phyloP scores from a whole-genome alignment of 2,329 filamentous ascomycete species.

The Nigrospora osmanthi region DNA sequence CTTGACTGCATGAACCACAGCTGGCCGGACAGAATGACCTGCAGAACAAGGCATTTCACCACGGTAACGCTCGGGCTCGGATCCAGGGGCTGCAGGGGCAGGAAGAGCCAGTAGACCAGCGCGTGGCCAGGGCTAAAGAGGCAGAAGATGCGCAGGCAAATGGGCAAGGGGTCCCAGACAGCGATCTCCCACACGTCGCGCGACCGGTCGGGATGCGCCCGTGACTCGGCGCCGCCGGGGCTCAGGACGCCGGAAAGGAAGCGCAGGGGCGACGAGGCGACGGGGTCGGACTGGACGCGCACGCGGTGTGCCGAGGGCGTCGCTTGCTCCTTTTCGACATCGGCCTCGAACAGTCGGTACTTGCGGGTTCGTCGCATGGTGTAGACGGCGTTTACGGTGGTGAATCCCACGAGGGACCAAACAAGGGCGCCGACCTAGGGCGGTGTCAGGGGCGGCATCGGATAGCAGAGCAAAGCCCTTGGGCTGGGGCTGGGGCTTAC shows the following conservation, averaged over 20 bases:
- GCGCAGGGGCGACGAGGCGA: constrained; percentile 69
- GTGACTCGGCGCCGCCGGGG: constrained; percentile 65
- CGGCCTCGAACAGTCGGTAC: constrained; percentile 86
- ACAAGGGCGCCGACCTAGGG: constrained; percentile 60
- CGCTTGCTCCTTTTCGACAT: constrained; percentile 65
- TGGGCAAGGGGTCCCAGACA: constrained; percentile 86
- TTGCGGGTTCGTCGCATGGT: constrained; percentile 74
- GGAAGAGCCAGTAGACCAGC: constrained; percentile 80
- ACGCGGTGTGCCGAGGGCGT: constrained; percentile 88
- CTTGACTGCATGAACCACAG: constrained; percentile 64
- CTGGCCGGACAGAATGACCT: constrained; percentile 67
- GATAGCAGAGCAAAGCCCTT: constrained; percentile 7
- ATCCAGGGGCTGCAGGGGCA: constrained; percentile 71
- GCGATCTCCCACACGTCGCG: constrained; percentile 92
- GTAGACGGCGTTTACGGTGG: constrained; percentile 70
- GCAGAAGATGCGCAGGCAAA: constrained; percentile 76
- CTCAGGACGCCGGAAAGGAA: constrained; percentile 63
- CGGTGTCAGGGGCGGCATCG: constrained; percentile 6
- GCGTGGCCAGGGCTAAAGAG: constrained; percentile 91
- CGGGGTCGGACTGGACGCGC: constrained; percentile 75
- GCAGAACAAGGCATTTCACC: constrained; percentile 72
- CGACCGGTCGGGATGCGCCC: constrained; percentile 73
- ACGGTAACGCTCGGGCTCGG: constrained; percentile 79
- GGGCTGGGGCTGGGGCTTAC: constrained; percentile 30
- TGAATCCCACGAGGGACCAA: constrained; percentile 59